phyloP scores from a whole-genome alignment of 495 filamentous ascomycete genomes.

The Aspergillus haitiensis region DNA sequence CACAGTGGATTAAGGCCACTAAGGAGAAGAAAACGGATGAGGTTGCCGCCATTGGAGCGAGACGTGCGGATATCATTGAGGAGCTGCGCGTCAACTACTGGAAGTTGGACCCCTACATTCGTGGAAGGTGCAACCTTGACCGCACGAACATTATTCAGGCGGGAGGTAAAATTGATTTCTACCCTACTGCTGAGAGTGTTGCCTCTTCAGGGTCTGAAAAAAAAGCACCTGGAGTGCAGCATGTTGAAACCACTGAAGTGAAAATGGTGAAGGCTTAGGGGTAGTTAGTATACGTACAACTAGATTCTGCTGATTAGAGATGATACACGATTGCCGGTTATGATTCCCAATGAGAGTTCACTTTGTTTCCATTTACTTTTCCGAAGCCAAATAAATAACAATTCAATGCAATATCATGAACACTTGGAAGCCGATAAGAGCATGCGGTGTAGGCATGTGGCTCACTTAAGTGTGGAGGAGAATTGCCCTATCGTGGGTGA shows the following conservation, averaged over 20 bases:
- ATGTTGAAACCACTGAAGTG: constrained; percentile 28
- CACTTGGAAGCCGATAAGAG: no score
- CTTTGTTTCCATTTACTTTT: not conserved
- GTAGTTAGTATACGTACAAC: not conserved
- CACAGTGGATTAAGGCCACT: constrained; percentile 61
- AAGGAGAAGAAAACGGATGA: constrained; percentile 39
- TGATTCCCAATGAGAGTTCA: constrained; percentile 16
- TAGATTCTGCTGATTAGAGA: constrained; percentile 4
- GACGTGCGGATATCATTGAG: constrained; percentile 60
- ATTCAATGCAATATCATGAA: not conserved
- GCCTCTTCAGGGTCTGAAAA: constrained; percentile 20
- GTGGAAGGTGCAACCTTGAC: constrained; percentile 71
- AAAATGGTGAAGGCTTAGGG: constrained; percentile 16
- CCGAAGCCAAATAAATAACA: not conserved
- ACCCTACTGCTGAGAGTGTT: constrained; percentile 39
- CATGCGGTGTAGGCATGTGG: no score
- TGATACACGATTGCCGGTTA: constrained; percentile 14
- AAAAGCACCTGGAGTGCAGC: constrained; percentile 33
- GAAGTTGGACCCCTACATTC: constrained; percentile 70
- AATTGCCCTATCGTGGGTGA: no score
- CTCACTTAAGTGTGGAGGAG: no score
- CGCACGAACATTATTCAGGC: constrained; percentile 63
- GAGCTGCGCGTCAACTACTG: constrained; percentile 76
- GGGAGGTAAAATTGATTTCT: constrained; percentile 65
- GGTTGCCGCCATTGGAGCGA: constrained; percentile 47